Evolutionary conservation across 345 rosid genomes (phyloP), one percentile per base, ranked within the genome.

Genomic region (Sonneratia caseolaris): DNA sequence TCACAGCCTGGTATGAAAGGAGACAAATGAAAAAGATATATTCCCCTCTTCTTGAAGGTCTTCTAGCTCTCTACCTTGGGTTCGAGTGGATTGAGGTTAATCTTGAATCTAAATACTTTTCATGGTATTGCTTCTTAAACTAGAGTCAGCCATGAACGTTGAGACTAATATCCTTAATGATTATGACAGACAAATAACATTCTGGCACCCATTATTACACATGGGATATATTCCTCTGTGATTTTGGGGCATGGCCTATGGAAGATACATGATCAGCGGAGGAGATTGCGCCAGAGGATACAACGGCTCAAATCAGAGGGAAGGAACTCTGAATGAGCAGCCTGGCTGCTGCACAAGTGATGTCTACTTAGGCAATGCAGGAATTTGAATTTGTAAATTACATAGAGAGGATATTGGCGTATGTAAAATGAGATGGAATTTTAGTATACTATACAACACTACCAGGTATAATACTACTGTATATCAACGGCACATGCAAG

Each of bases 21-120:
- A 87, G 98, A 82, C 97, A 91, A 76, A 88, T 94, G 98, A 94
- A 85, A 77, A 91, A 91, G 85, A 91, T 94, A 51, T 94, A 94
- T 83, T 94, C 97, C 42, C 98, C 97, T 5, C 95, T 94, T 22
- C 86, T 94, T 36, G 97, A 94, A 91, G 97, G 97, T 40, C 80
- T 94, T 66, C 82, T 91, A 75, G 95, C 92, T 11, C 87, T 94
- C 61, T 94, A 91, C 84, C 97, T 91, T 27, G 97, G 98, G 73
- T 86, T 90, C 59, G 96, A 91, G 77, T 94, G 97, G 98, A 86
- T 90, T 71, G 91, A 88, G 96, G 98, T 94, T 79, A 62, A 61
- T 7, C 42, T 15, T 19, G 19, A 45, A 43, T 6, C 70, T 11
- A 16, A 43, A 11, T n/a, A 22, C 36, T 3, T 43, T 68, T 43